phyloP scores from a whole-genome alignment of 2,329 filamentous ascomycete species.

The Delphinella strobiligena region DNA sequence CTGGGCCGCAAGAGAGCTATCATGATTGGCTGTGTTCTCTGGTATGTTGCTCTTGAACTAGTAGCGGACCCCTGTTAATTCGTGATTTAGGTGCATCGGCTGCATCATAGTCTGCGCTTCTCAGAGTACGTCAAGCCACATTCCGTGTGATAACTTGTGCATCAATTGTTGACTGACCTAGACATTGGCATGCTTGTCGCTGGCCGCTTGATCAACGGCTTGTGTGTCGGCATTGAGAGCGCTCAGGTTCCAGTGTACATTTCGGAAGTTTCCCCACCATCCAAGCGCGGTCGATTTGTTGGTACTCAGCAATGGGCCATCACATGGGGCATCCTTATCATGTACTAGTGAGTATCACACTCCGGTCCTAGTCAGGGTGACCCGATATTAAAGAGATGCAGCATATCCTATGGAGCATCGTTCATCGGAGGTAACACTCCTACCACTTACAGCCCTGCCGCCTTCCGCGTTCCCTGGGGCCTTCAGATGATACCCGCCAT shows the following conservation, averaged over 20 bases:
- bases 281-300: constrained; percentile 53
- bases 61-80: constrained; percentile 2
- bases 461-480: constrained; percentile 53
- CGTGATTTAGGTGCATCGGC: constrained; percentile 41
- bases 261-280: constrained; percentile 50
- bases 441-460: constrained; percentile 23
- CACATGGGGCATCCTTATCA: constrained; percentile 51
- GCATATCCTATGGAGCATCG: constrained; percentile 37
- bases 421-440: constrained; percentile 37
- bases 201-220: constrained; percentile 58
- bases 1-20: constrained; percentile 44
- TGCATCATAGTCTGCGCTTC: constrained; percentile 51
- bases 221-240: constrained; percentile 62
- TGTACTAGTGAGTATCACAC: constrained; percentile 38
- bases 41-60: constrained; percentile 7
- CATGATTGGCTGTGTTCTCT: constrained; percentile 32
- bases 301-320: constrained; percentile 65
- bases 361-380: neutral
- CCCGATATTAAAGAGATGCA: neutral
- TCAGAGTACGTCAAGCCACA: too few species aligned
- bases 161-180: too few species aligned
- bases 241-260: constrained; percentile 60
- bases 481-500: constrained; percentile 33
- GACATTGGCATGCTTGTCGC: constrained; percentile 60
- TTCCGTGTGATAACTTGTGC: too few species aligned